Conservation (phyloP, 192 early-diverging fungal genomes). For the Rhizoclosmatium globosum region DNA sequence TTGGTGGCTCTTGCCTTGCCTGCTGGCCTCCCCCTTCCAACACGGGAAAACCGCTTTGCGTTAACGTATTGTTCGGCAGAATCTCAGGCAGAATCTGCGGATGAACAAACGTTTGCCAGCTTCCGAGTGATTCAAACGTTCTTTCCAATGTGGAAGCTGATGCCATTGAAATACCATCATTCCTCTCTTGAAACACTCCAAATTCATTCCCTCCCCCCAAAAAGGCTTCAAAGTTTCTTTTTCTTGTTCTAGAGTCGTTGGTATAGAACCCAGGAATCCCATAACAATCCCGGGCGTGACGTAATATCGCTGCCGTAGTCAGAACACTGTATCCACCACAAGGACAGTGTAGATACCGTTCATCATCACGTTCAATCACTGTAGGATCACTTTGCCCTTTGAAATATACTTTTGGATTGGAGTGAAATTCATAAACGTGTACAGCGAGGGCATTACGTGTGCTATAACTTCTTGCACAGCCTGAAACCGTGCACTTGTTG, state of each 20-base stretch:
- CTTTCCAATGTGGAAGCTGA: neutral
- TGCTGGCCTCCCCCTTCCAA: no score
- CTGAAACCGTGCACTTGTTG: neutral
- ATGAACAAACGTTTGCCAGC: no score
- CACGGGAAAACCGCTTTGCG: no score
- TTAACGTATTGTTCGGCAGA: no score
- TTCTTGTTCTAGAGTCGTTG: neutral
- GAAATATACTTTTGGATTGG: constrained; percentile 6
- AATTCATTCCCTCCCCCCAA: neutral
- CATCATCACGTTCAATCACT: constrained; percentile 10
- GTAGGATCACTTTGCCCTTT: neutral
- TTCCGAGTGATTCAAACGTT: no score
- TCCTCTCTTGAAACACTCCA: neutral
- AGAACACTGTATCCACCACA: constrained; percentile 12
- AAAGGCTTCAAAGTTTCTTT: neutral
- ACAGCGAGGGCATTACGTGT: constrained; percentile 9
- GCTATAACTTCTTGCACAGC: neutral
- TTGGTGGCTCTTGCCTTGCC: no score
- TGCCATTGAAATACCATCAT: neutral
- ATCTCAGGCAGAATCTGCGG: no score
- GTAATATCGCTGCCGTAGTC: constrained; percentile 10
- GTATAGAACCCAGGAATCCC: neutral
- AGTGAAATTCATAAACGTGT: constrained; percentile 22
- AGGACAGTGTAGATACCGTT: constrained; percentile 8
- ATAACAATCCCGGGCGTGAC: neutral